Evolutionary conservation across 331 rosid genomes (phyloP).

Genomic region (Acacia pycnantha): DNA sequence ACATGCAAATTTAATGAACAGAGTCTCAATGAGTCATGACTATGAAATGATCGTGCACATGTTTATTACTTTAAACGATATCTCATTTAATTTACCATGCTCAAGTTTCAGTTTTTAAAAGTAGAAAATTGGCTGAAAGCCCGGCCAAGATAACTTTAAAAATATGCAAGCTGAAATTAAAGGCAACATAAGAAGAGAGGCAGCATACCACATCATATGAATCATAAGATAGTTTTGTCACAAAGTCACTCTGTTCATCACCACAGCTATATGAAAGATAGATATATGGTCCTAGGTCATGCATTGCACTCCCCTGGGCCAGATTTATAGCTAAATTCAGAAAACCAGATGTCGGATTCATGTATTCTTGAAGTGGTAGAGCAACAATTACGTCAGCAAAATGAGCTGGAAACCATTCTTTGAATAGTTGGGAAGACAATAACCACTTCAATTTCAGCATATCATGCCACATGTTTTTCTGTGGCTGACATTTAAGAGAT

Average conservation of each 20-base stretch:
- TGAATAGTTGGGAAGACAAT: slow-evolving; percentile 86
- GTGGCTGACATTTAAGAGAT: slow-evolving; percentile 62
- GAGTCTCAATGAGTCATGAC: neutral
- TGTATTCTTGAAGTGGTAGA: slow-evolving; percentile 90
- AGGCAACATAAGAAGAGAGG: slow-evolving; percentile 22
- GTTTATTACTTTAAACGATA: slow-evolving; percentile 24
- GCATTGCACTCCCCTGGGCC: slow-evolving; percentile 68
- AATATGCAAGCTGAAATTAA: neutral
- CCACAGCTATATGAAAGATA: slow-evolving; percentile 73
- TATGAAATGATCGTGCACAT: slow-evolving; percentile 16
- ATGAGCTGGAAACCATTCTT: slow-evolving; percentile 90
- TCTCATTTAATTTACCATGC: slow-evolving; percentile 11
- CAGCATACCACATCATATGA: slow-evolving; percentile 79
- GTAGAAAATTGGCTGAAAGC: neutral
- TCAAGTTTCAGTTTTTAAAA: slow-evolving; percentile 1
- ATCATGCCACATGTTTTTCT: slow-evolving; percentile 64
- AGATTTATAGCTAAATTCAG: slow-evolving; percentile 80
- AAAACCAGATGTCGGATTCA: slow-evolving; percentile 86
- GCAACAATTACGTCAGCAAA: slow-evolving; percentile 69
- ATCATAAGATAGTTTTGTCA: slow-evolving; percentile 68
- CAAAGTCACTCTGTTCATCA: slow-evolving; percentile 64
- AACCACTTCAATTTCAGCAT: slow-evolving; percentile 80
- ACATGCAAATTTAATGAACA: slow-evolving; percentile 7
- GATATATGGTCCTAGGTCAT: slow-evolving; percentile 82
- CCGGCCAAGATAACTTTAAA: neutral